Evolutionary conservation across 768 basidiomycete species (phyloP).

Genomic region (Tubosaeta sp.): DNA sequence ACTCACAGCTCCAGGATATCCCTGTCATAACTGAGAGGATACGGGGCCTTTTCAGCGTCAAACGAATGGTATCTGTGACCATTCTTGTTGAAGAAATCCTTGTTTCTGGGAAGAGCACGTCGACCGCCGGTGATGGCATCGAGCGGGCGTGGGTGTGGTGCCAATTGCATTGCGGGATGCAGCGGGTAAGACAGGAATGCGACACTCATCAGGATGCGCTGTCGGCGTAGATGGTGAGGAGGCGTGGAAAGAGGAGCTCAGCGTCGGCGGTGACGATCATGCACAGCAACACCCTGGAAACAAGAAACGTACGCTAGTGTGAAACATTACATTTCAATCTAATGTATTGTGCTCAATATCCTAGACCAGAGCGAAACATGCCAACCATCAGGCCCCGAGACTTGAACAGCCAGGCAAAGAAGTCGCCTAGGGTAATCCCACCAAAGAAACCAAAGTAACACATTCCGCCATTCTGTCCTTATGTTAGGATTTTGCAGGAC

Average conservation of each 20-base stretch:
- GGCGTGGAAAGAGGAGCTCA: conserved; percentile 12
- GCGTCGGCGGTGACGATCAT: conserved; percentile 1
- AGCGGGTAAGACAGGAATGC: conserved; percentile 11
- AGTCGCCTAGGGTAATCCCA: conserved; percentile 43
- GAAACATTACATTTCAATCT: conserved; percentile 11
- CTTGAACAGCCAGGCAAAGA: conserved; percentile 40
- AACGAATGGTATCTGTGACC: conserved; percentile 65
- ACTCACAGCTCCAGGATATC: conserved; percentile 66
- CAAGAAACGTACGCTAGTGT: conserved; percentile 1
- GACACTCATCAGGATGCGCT: conserved; percentile 10
- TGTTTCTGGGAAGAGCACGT: conserved; percentile 34
- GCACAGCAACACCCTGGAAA: conserved; percentile 5
- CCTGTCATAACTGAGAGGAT: conserved; percentile 69
- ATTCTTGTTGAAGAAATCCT: conserved; percentile 57
- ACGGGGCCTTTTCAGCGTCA: conserved; percentile 73
- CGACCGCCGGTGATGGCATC: conserved; percentile 26
- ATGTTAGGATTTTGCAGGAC: conserved; percentile 1
- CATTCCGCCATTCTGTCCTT: conserved; percentile 36
- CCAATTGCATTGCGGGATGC: conserved; percentile 22
- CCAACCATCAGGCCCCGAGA: conserved; percentile 30
- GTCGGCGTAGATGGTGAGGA: conserved; percentile 3
- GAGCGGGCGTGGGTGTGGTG: conserved; percentile 13
- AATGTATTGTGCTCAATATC: conserved; percentile 16
- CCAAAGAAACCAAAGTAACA: conserved; percentile 39
- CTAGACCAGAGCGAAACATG: conserved; percentile 26